Evolutionary conservation across 768 basidiomycete genomes (phyloP), one percentile per base, ranked within the genome.

Genomic region (Russula emetica): DNA sequence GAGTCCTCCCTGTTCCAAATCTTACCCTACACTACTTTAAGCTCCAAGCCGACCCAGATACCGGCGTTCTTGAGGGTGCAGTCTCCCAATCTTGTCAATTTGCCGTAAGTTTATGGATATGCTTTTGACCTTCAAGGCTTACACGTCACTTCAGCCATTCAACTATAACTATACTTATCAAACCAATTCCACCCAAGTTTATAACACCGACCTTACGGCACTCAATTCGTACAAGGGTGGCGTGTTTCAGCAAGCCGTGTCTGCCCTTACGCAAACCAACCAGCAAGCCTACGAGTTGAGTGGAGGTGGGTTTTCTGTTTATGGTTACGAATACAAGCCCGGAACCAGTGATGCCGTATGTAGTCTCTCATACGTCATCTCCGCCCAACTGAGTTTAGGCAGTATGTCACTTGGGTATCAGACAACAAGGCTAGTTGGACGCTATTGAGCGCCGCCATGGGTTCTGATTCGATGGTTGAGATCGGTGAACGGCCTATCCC

Each of bases 181-280:
- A 14, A 34, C 4, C 11, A 38, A 50, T 13, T 18, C 38, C 22
- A 52, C 61, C 38, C 2, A 18, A 32, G 32, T 65, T n/a, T 22
- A 52, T 28, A 34, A 61, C 26, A 2, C 64, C n/a, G 26, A 5
- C 4, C 1, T 36, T 7, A 52, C 64, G 8, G 0, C 1, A 16
- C 26, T 44, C 6, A 93, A 93, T 70, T 63, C 82, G 6, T 94
- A 90, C 71, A 79, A 75, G 20, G 94, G 94, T 49, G 89, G 88
- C 54, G 81, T 80, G 10, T 90, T 82, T 71, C 94, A 96, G 73
- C 91, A 95, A 70, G 88, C 92, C 2, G 87, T 87, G 0, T 94
- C 92, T 6, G 85, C 77, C 22, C 77, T 93, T 16, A 80, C 86
- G 0, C 63, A 68, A 13, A 90, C 90, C 18, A 26, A 66, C 14